phyloP scores from a whole-genome alignment of 768 basidiomycete genomes.

The Lactarius trivialis region DNA sequence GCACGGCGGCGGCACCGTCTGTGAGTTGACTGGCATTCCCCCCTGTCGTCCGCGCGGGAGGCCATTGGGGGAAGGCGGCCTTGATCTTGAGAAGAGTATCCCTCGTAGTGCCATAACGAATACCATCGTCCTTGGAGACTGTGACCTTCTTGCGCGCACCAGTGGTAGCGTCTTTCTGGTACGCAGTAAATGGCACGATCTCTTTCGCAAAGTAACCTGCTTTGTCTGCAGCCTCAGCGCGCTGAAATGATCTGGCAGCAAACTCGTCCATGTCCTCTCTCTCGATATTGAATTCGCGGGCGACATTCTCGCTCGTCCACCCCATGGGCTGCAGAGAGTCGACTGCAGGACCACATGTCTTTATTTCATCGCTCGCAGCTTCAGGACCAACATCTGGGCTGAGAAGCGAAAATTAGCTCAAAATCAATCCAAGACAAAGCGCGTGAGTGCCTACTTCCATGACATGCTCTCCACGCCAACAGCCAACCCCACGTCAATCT shows the following conservation, averaged over 20 bases:
- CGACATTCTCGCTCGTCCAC: slow-evolving; percentile 87
- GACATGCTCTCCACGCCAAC: slow-evolving; percentile 88
- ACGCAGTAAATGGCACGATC: slow-evolving; percentile 71
- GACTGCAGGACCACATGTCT: slow-evolving; percentile 45
- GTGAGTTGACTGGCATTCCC: slow-evolving; percentile 85
- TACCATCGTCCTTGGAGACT: slow-evolving; percentile 68
- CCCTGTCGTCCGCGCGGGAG: slow-evolving; percentile 63
- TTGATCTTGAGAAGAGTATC: slow-evolving; percentile 57
- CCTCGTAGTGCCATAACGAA: slow-evolving; percentile 66
- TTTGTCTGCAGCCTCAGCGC: slow-evolving; percentile 68
- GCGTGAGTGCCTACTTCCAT: slow-evolving; percentile 44
- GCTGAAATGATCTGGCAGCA: slow-evolving; percentile 70
- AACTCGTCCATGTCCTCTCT: slow-evolving; percentile 71
- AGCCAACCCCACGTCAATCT: slow-evolving; percentile 75
- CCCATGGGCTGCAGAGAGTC: slow-evolving; percentile 76
- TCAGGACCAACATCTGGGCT: slow-evolving; percentile 64
- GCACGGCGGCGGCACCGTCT: slow-evolving; percentile 74
- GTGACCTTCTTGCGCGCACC: slow-evolving; percentile 48
- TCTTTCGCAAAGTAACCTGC: slow-evolving; percentile 58
- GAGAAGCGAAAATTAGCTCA: slow-evolving; percentile 21
- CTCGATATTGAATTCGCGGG: slow-evolving; percentile 61
- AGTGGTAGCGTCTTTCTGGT: slow-evolving; percentile 49
- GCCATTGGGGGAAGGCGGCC: slow-evolving; percentile 81
- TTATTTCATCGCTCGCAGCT: slow-evolving; percentile 54
- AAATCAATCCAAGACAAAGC: slow-evolving; percentile 23